These are phyloP conservation scores for Leucosporidium creatinivorum DNA, from an alignment of 768 basidiomycete species.

Conservation along the genomic window DNA sequence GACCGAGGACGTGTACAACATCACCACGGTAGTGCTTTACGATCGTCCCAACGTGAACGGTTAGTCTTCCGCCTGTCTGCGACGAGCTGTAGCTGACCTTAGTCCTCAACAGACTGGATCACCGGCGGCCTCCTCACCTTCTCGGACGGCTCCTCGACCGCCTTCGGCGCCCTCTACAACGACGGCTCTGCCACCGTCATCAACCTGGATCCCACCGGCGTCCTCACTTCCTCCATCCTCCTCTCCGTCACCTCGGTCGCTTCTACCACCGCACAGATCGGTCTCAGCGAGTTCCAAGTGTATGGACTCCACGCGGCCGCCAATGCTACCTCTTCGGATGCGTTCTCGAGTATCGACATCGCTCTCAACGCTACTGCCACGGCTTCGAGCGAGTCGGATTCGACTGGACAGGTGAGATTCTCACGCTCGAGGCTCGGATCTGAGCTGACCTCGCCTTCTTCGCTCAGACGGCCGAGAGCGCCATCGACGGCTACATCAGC, in stretches of 20 bases:
- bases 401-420: not conserved
- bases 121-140: constrained; percentile 12
- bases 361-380: constrained; percentile 6
- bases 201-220: constrained; percentile 9
- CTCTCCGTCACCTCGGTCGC: constrained; percentile 18
- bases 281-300: constrained; percentile 21
- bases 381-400: constrained; percentile 11
- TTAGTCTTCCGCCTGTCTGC: too few relatives aligned
- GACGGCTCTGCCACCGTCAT: constrained; percentile 17
- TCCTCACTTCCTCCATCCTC: constrained; percentile 24
- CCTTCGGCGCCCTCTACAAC: constrained; percentile 23
- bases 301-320: not conserved
- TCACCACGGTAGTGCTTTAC: constrained; percentile 18
- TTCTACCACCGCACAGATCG: not conserved
- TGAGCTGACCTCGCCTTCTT: not conserved
- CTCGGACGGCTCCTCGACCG: constrained; percentile 8
- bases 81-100: too few relatives aligned
- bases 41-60: constrained; percentile 16
- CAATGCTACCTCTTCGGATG: not conserved
- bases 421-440: too few relatives aligned
- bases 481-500: constrained; percentile 25
- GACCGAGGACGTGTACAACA: not conserved
- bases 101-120: constrained; percentile 14
- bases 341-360: not conserved
- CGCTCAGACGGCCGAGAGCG: constrained; percentile 6